These are phyloP conservation scores for Calonectria hawksworthii DNA, from an alignment of 2,329 filamentous ascomycete genomes.

Conservation along the genomic window DNA sequence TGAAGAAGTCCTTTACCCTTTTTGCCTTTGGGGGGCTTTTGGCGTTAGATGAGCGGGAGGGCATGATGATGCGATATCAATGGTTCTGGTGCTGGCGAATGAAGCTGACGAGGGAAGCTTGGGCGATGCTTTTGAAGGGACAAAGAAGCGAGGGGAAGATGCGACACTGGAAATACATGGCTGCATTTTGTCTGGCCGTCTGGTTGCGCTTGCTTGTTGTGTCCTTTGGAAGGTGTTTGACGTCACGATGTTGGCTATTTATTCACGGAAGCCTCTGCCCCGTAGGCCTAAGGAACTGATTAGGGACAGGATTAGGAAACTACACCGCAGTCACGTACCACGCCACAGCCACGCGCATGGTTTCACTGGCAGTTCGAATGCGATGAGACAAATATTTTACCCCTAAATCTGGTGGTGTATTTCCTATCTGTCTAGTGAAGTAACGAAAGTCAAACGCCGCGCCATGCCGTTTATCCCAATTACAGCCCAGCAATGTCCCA, in stretches of 20 bases:
- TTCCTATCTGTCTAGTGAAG: not conserved
- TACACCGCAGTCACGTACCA: not conserved
- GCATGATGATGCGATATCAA: not conserved
- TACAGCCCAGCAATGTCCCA: not conserved
- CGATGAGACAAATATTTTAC: not conserved
- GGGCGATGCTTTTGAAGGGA: not conserved
- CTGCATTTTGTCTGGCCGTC: not conserved
- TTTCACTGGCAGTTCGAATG: not conserved
- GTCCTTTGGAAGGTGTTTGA: not conserved
- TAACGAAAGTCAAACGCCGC: conserved; percentile 19
- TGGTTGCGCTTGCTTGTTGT: not conserved
- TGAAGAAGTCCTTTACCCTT: conserved; percentile 40
- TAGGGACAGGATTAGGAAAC: not conserved
- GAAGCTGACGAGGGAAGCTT: not conserved
- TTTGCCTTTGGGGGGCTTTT: conserved; percentile 6
- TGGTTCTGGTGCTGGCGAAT: not conserved
- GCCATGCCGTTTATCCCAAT: conserved; percentile 21
- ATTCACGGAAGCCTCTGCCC: not conserved
- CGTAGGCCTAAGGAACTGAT: not conserved
- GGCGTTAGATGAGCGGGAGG: not conserved
- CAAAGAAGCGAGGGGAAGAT: not conserved
- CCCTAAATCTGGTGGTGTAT: not conserved
- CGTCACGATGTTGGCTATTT: not conserved
- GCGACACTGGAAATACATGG: not conserved
- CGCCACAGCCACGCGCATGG: not conserved